These are phyloP conservation scores for Aureobasidium sp. DNA, from an alignment of 2,329 filamentous ascomycete species.

Conservation along the genomic window DNA sequence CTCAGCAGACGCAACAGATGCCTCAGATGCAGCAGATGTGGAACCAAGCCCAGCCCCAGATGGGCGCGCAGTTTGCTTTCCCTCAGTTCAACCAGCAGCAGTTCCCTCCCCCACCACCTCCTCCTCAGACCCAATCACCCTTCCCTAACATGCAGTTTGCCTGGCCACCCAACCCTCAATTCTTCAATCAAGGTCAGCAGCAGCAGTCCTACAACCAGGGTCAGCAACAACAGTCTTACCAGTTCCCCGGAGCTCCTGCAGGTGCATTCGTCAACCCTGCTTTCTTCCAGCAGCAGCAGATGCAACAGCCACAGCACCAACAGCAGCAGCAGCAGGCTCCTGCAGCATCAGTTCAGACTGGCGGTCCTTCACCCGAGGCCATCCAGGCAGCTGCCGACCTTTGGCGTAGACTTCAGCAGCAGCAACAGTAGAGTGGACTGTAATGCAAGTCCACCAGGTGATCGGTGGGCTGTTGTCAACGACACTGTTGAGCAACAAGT, in stretches of 20 bases:
- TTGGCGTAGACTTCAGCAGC: constrained; percentile 7
- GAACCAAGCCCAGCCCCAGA: not conserved
- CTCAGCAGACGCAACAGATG: constrained; percentile 11
- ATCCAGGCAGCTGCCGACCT: constrained; percentile 9
- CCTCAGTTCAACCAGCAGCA: constrained; percentile 16
- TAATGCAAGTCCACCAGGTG: not conserved
- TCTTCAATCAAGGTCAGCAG: constrained; percentile 8
- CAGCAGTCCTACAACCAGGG: constrained; percentile 9
- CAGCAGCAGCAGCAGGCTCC: constrained; percentile 18
- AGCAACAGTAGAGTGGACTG: constrained; percentile 3
- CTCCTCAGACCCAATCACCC: not conserved
- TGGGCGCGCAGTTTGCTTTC: constrained; percentile 4
- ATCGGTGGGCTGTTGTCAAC: not conserved
- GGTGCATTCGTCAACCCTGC: constrained; percentile 27
- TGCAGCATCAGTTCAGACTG: not conserved
- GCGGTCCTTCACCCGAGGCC: not conserved
- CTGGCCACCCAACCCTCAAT: constrained; percentile 11
- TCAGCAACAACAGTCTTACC: constrained; percentile 4
- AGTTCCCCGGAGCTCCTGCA: constrained; percentile 4
- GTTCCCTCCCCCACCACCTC: constrained; percentile 11
- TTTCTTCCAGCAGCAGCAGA: constrained; percentile 20
- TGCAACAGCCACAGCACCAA: constrained; percentile 14
- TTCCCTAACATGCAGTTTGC: constrained; percentile 4
- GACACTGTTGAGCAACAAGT: not conserved
- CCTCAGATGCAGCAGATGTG: constrained; percentile 8